phyloP scores from a whole-genome alignment of 441 rosid species.

The Croton laevigatus region DNA sequence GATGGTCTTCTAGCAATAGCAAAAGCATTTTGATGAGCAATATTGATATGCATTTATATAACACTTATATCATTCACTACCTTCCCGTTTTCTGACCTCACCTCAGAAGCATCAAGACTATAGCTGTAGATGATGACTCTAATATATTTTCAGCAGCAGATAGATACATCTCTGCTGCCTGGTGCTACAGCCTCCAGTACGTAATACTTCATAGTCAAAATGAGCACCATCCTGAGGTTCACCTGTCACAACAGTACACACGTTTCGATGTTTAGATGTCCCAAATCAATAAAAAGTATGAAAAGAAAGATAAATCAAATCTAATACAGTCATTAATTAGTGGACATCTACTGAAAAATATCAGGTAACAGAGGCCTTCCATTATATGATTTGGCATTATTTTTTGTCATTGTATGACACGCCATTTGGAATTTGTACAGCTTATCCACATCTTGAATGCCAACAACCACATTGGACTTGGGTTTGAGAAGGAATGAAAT shows the following conservation, averaged over 20 bases:
- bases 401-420: neutral
- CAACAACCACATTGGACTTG: neutral
- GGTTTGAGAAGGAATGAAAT: neutral
- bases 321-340: neutral
- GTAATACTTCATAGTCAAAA: slow-evolving; percentile 75
- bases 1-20: neutral
- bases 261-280: neutral
- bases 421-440: neutral
- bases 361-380: too few species aligned
- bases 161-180: slow-evolving; percentile 28
- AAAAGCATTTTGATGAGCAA: neutral
- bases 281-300: neutral
- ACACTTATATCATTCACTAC: neutral
- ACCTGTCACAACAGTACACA: slow-evolving; percentile 45
- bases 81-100: neutral
- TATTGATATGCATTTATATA: neutral
- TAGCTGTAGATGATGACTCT: slow-evolving; percentile 30
- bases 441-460: neutral
- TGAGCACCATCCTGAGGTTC: slow-evolving; percentile 90
- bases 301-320: neutral
- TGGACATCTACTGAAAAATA: neutral
- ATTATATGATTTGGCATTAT: neutral
- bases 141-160: slow-evolving; percentile 35
- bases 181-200: slow-evolving; percentile 65
- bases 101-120: neutral